phyloP scores from a whole-genome alignment of 768 basidiomycete genomes.

The Crepidotus variabilis region DNA sequence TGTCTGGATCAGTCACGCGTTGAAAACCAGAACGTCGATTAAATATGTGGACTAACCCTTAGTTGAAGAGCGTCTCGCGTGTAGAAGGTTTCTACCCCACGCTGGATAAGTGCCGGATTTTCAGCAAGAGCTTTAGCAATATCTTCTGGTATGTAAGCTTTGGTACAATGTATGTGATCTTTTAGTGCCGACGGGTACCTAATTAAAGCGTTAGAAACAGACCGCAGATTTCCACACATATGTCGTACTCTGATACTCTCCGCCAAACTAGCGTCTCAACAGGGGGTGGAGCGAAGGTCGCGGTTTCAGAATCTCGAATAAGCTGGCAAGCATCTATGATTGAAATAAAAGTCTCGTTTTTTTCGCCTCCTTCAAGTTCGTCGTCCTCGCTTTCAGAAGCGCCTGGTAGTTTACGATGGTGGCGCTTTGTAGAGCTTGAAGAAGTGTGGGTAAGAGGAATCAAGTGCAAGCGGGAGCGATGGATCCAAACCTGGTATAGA shows the following conservation, averaged over 20 bases:
- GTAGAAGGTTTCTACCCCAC: constrained; percentile 90
- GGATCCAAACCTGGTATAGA: constrained; percentile 82
- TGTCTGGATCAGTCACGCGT: constrained; percentile 41
- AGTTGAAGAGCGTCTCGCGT: constrained; percentile 90
- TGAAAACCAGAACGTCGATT: neutral
- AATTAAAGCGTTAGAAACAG: neutral
- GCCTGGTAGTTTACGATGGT: constrained; percentile 41
- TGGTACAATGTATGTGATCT: constrained; percentile 72
- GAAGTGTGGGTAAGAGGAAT: constrained; percentile 79
- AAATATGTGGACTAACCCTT: constrained; percentile 48
- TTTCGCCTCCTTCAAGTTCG: constrained; percentile 24
- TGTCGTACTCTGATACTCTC: constrained; percentile 59
- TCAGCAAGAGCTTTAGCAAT: constrained; percentile 68
- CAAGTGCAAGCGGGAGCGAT: constrained; percentile 78
- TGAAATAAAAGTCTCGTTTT: constrained; percentile 49
- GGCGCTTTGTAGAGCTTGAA: constrained; percentile 51
- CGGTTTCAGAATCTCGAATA: constrained; percentile 46
- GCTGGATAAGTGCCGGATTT: constrained; percentile 72
- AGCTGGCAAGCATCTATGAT: constrained; percentile 60
- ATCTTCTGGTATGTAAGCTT: constrained; percentile 76
- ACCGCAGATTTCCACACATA: constrained; percentile 1
- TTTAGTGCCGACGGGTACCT: constrained; percentile 71
- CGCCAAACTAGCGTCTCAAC: constrained; percentile 70
- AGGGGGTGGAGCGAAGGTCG: constrained; percentile 56
- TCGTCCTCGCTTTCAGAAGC: constrained; percentile 49